These are phyloP conservation scores for Pontederia crassipes DNA, from an alignment of 176 grass and related monocot genomes.

Conservation along the genomic window DNA sequence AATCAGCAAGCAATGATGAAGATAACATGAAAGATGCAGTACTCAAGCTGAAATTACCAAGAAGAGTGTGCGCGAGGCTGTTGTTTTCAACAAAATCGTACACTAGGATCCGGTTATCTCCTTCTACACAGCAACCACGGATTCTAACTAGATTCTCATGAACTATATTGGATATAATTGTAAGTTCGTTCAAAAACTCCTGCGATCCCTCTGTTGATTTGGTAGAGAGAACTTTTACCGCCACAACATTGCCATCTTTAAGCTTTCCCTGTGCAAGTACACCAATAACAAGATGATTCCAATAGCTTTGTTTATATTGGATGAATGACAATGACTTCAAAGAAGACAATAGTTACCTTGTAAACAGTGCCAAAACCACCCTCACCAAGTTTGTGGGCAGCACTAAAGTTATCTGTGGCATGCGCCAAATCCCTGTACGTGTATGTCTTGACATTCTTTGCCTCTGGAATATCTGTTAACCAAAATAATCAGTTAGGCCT, in stretches of 20 bases:
- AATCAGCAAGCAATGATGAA: neutral
- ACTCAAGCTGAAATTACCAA: slow-evolving; percentile 35
- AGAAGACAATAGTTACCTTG: slow-evolving; percentile 26
- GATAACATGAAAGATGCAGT: neutral
- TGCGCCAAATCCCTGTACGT: slow-evolving; percentile 54
- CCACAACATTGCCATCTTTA: slow-evolving; percentile 50
- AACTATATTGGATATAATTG: slow-evolving; percentile 49
- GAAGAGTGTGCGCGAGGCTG: slow-evolving; percentile 63
- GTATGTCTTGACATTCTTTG: slow-evolving; percentile 58
- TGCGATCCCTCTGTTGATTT: slow-evolving; percentile 60
- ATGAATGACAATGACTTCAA: neutral
- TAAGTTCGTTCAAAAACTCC: slow-evolving; percentile 80
- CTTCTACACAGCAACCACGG: slow-evolving; percentile 62
- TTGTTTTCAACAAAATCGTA: slow-evolving; percentile 87
- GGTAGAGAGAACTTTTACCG: slow-evolving; percentile 79
- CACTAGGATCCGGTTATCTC: slow-evolving; percentile 59
- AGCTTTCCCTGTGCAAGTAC: slow-evolving; percentile 56
- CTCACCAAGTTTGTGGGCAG: slow-evolving; percentile 59
- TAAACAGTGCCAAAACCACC: slow-evolving; percentile 84
- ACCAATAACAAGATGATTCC: slow-evolving; percentile 1
- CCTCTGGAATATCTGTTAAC: slow-evolving; percentile 19
- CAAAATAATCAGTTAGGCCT: neutral
- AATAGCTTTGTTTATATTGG: neutral
- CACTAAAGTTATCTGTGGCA: slow-evolving; percentile 60
- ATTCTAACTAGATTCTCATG: slow-evolving; percentile 69